Evolutionary conservation across 352 stramenopile species (phyloP).

Genomic region (Pythium brassicae): DNA sequence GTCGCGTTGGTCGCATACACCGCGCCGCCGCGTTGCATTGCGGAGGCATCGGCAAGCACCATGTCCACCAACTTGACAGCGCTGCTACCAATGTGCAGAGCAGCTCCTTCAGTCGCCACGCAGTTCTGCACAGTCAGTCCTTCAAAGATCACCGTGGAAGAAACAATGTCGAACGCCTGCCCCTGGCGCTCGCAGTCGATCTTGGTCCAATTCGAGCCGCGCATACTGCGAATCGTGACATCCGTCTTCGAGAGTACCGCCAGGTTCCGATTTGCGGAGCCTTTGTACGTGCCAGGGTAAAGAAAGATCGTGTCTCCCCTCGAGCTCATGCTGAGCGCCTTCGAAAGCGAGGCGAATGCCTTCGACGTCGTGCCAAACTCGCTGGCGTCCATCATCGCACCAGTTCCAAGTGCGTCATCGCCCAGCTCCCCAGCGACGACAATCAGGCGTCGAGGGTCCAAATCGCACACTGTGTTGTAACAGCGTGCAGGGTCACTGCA

Average conservation of each 20-base stretch:
- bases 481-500: conserved; percentile 37
- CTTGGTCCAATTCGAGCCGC: conserved; percentile 44
- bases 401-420: conserved; percentile 46
- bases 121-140: conserved; percentile 45
- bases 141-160: conserved; percentile 16
- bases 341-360: conserved; percentile 36
- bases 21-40: conserved; percentile 23
- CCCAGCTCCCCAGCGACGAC: conserved; percentile 51
- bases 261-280: conserved; percentile 29
- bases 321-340: conserved; percentile 29
- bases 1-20: conserved; percentile 21
- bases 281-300: conserved; percentile 51
- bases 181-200: conserved; percentile 28
- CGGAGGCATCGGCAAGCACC: conserved; percentile 14
- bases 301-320: conserved; percentile 39
- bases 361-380: conserved; percentile 52
- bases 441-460: conserved; percentile 31
- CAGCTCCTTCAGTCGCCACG: conserved; percentile 14
- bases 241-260: conserved; percentile 5
- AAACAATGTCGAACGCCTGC: conserved; percentile 13
- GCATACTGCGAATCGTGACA: conserved; percentile 36
- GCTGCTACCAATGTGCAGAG: conserved; percentile 16
- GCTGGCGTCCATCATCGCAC: conserved; percentile 44
- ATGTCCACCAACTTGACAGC: conserved; percentile 20
- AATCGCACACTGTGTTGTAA: conserved; percentile 29